Conservation (phyloP, 1,139 yeast genomes). For the Kluyveromyces sp. region DNA sequence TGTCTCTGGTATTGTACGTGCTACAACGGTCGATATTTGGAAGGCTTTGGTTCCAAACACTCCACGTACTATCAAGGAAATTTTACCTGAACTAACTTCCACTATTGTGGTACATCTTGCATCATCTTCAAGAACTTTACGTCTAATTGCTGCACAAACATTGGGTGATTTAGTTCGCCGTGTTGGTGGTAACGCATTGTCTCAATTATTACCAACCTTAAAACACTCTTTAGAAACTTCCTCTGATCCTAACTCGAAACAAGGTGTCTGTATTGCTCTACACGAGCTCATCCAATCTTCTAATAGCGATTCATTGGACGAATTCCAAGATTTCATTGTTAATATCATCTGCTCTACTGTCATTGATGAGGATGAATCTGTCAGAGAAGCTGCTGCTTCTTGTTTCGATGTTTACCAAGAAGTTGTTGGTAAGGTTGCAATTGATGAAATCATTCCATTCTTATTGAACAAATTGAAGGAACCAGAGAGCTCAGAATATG, state of each 20-base stretch:
- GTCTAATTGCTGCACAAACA: constrained; percentile 87
- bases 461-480: constrained; percentile 65
- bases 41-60: constrained; percentile 93
- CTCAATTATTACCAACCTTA: constrained; percentile 79
- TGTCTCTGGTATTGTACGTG: constrained; percentile 77
- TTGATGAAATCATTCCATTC: constrained; percentile 83
- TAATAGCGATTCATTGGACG: constrained; percentile 49
- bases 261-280: constrained; percentile 93
- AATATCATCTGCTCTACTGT: constrained; percentile 71
- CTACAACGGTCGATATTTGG: constrained; percentile 95
- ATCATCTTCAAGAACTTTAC: constrained; percentile 65
- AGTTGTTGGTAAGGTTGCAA: constrained; percentile 73
- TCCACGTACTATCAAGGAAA: constrained; percentile 91
- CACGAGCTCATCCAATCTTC: constrained; percentile 79
- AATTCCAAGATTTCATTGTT: constrained; percentile 64
- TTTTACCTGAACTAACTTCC: constrained; percentile 73
- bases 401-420: constrained; percentile 86
- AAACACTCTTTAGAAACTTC: constrained; percentile 54
- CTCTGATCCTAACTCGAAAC: constrained; percentile 72
- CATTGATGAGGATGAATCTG: constrained; percentile 63
- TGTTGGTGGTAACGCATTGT: constrained; percentile 83
- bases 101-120: constrained; percentile 80
- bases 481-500: constrained; percentile 58
- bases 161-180: constrained; percentile 93
- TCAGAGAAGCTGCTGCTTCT: constrained; percentile 84